Conservation (phyloP, 495 filamentous ascomycete genomes). For the Astrothelium macrocarpum region DNA sequence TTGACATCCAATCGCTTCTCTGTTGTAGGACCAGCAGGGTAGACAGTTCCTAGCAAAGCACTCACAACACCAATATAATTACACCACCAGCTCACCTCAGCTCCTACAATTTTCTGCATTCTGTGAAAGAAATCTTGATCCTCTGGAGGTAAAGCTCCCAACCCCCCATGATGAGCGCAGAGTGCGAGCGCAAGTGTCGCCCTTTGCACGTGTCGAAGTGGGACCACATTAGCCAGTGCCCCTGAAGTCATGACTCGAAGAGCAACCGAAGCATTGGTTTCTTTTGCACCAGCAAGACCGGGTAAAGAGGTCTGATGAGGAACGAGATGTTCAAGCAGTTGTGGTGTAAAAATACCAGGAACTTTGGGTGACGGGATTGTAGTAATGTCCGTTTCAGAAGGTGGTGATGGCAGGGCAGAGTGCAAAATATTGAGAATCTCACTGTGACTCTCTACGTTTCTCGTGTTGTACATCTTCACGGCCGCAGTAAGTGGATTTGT, state of each 20-base stretch:
- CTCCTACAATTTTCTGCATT: constrained; percentile 39
- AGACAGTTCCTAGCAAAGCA: constrained; percentile 35
- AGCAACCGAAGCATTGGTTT: constrained; percentile 51
- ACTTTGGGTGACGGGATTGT: constrained; percentile 14
- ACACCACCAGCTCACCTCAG: constrained; percentile 49
- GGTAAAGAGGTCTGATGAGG: constrained; percentile 6
- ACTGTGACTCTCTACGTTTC: background rate
- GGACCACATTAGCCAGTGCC: constrained; percentile 54
- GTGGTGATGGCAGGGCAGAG: constrained; percentile 29
- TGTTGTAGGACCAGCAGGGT: constrained; percentile 43
- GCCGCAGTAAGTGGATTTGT: constrained; percentile 56
- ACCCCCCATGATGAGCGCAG: constrained; percentile 67
- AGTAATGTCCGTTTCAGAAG: background rate
- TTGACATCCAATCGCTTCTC: background rate
- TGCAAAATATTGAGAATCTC: constrained; percentile 37
- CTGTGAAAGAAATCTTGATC: constrained; percentile 32
- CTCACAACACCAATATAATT: constrained; percentile 51
- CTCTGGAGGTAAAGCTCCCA: constrained; percentile 41
- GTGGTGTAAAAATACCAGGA: constrained; percentile 30
- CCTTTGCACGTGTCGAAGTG: constrained; percentile 61
- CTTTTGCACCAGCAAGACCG: constrained; percentile 44
- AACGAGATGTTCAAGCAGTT: constrained; percentile 42
- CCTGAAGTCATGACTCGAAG: constrained; percentile 65
- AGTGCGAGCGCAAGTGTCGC: constrained; percentile 63
- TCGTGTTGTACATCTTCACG: constrained; percentile 31